phyloP scores from a whole-genome alignment of 2,329 filamentous ascomycete genomes.

The Fusarium nygamai region DNA sequence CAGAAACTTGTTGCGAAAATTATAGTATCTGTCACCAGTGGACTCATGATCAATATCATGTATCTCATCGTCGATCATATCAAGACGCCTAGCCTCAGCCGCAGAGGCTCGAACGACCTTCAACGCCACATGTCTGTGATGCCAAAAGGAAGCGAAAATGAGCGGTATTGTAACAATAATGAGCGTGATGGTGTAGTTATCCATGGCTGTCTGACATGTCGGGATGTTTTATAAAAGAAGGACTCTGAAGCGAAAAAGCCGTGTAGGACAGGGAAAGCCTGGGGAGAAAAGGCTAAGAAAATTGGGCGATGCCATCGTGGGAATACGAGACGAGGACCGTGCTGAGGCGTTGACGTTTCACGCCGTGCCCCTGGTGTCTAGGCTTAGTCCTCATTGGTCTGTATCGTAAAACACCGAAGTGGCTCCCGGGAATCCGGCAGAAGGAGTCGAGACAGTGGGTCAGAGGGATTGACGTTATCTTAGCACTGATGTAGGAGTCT shows the following conservation, averaged over 20 bases:
- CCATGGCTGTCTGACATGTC: neutral
- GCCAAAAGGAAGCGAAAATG: neutral
- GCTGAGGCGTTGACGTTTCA: neutral
- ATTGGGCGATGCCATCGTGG: neutral
- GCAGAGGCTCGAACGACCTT: neutral
- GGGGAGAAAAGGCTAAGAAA: neutral
- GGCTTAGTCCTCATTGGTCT: neutral
- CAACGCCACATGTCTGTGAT: neutral
- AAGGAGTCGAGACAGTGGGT: neutral
- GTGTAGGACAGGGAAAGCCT: rapidly evolving
- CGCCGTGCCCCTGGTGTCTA: neutral
- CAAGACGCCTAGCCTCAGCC: neutral
- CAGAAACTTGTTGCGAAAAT: neutral
- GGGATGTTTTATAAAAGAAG: neutral
- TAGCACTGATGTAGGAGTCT: neutral
- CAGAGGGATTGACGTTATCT: neutral
- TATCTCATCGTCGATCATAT: neutral
- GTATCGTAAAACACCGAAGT: neutral
- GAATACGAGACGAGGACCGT: neutral
- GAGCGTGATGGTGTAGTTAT: neutral
- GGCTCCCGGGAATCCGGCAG: neutral
- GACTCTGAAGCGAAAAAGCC: rapidly evolving
- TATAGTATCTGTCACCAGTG: neutral
- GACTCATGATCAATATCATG: neutral
- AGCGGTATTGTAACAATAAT: neutral